Conservation (phyloP, 768 basidiomycete species). For the Tricholoma matsutake region DNA sequence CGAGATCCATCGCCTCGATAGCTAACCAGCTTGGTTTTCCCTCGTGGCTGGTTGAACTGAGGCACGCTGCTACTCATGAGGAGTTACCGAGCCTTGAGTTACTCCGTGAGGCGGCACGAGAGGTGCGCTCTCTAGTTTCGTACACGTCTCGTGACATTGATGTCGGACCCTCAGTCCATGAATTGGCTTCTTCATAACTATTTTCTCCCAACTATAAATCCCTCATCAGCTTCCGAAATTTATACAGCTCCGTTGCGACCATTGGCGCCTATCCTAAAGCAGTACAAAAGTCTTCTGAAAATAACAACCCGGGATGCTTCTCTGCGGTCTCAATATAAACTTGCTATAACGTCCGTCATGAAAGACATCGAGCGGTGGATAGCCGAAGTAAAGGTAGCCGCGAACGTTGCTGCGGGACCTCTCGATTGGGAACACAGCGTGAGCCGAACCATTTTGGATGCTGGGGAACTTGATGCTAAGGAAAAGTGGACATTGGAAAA, state of each 20-base stretch:
- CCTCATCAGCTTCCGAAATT: conserved; percentile 33
- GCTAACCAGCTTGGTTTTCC: conserved; percentile 86
- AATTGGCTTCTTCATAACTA: conserved; percentile 83
- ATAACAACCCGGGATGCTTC: conserved; percentile 62
- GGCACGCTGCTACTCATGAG: conserved; percentile 96
- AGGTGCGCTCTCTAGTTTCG: conserved; percentile 39
- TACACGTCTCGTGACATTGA: conserved; percentile 2
- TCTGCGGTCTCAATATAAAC: conserved; percentile 46
- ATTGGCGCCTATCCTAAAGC: conserved; percentile 63
- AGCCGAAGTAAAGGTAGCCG: conserved; percentile 65
- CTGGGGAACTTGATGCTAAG: conserved; percentile 44
- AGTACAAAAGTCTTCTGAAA: conserved; percentile 72
- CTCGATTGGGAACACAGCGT: conserved; percentile 44
- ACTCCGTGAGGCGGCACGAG: conserved; percentile 70
- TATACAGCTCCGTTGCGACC: conserved; percentile 44
- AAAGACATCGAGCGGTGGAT: conserved; percentile 79
- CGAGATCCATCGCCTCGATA: conserved; percentile 86
- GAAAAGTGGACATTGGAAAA: conserved; percentile 68
- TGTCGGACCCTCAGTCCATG: conserved; percentile 54
- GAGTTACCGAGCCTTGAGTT: conserved; percentile 84
- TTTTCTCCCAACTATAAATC: conserved; percentile 74
- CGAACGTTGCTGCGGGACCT: conserved; percentile 45
- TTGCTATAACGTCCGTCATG: conserved; percentile 45
- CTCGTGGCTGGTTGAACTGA: conserved; percentile 83
- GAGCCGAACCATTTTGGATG: conserved; percentile 19